Conservation (phyloP, 768 basidiomycete genomes). For the Stropharia rugosoannulata region DNA sequence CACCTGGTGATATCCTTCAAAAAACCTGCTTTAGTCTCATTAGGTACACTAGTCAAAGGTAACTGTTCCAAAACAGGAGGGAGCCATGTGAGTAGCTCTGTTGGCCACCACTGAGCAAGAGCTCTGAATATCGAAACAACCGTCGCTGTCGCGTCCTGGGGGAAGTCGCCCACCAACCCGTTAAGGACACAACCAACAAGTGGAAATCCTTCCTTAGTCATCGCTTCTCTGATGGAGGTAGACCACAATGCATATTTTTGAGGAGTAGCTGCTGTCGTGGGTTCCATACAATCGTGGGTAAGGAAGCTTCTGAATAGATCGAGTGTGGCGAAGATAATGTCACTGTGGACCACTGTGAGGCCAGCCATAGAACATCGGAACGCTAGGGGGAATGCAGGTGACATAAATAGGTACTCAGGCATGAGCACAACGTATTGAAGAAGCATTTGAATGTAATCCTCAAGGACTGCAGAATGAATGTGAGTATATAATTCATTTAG, state of each 20-base stretch:
- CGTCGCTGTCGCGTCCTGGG: conserved; percentile 73
- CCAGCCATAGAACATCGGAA: conserved; percentile 77
- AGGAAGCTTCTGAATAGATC: conserved; percentile 78
- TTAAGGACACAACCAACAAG: conserved; percentile 67
- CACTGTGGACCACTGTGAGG: conserved; percentile 79
- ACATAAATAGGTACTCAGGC: conserved; percentile 79
- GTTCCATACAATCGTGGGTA: conserved; percentile 66
- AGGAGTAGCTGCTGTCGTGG: conserved; percentile 39
- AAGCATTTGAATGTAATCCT: conserved; percentile 88
- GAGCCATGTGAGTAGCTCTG: conserved; percentile 71
- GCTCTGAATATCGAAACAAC: conserved; percentile 80
- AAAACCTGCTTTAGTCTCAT: conserved; percentile 69
- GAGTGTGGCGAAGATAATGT: conserved; percentile 79
- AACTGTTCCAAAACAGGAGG: conserved; percentile 70
- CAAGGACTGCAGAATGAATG: conserved; percentile 63
- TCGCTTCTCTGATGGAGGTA: conserved; percentile 53
- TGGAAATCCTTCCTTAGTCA: conserved; percentile 72
- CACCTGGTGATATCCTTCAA: conserved; percentile 74
- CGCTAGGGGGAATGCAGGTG: conserved; percentile 72
- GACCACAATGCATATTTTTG: conserved; percentile 66
- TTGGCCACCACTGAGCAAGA: conserved; percentile 64
- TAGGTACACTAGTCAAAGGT: conserved; percentile 57
- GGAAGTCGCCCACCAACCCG: conserved; percentile 86
- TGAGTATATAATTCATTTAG: not conserved
- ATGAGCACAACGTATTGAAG: conserved; percentile 62